A percentile compares a stretch with the other conserved stretches of the same genome.
Evolutionary conservation across 768 basidiomycete species (phyloP).

Genomic region (Tremella fuciformis): DNA sequence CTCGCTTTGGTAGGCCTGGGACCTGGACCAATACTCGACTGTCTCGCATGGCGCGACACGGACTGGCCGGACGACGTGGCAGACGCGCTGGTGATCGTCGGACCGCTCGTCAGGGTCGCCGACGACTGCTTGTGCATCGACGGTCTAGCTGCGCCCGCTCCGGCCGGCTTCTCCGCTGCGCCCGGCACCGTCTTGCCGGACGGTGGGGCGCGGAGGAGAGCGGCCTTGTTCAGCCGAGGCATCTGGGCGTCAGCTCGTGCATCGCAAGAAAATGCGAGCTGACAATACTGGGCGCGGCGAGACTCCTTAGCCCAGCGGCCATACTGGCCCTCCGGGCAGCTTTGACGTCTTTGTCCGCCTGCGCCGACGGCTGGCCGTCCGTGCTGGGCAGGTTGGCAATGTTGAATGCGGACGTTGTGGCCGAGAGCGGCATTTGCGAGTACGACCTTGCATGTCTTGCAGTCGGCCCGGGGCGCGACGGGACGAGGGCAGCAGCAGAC

Average conservation of each 20-base stretch:
- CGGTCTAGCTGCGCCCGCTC: neutral
- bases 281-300: constrained; percentile 34
- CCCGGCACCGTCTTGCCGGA: neutral
- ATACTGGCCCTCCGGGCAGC: constrained; percentile 16
- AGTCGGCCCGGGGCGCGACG: no score
- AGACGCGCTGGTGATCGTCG: neutral
- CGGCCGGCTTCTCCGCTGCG: neutral
- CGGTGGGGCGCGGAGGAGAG: constrained; percentile 26
- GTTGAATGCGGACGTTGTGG: constrained; percentile 2
- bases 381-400: neutral
- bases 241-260: constrained; percentile 10
- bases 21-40: neutral
- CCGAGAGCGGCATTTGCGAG: constrained; percentile 8
- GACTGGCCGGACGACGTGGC: neutral
- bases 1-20: constrained; percentile 38
- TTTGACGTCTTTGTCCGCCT: no score
- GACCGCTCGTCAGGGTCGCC: neutral
- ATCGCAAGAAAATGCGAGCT: neutral
- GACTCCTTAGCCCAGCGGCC: constrained; percentile 21
- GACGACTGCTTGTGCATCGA: neutral
- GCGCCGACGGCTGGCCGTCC: neutral
- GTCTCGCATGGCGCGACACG: neutral
- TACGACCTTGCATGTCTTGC: neutral
- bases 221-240: constrained; percentile 28
- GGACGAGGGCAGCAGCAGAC: no score